These are phyloP conservation scores for Noccaea bulbosa DNA, from an alignment of 345 rosid species.

Conservation along the genomic window DNA sequence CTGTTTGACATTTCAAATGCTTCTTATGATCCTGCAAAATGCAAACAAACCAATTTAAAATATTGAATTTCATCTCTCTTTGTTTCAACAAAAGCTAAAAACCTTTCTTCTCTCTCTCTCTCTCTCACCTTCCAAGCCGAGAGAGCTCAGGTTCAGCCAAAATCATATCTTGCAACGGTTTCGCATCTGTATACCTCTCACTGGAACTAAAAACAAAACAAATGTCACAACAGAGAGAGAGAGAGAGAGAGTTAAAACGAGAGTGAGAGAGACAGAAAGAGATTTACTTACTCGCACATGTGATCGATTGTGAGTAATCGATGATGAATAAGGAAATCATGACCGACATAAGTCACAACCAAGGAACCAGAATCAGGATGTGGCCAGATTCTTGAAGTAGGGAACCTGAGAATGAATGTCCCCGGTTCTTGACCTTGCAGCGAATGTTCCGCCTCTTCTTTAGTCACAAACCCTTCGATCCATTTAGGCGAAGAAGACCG, in stretches of 20 bases:
- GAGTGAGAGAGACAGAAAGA: background rate
- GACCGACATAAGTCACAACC: slow-evolving; percentile 80
- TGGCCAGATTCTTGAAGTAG: slow-evolving; percentile 98
- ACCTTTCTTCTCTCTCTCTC: slow-evolving; percentile 46
- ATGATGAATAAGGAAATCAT: slow-evolving; percentile 67
- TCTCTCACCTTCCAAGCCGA: slow-evolving; percentile 75
- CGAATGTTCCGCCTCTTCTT: slow-evolving; percentile 95
- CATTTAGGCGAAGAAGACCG: slow-evolving; percentile 71
- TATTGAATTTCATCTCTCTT: slow-evolving; percentile 1
- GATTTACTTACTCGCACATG: slow-evolving; percentile 57
- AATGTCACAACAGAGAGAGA: slow-evolving; percentile 17
- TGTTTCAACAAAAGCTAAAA: slow-evolving; percentile 12
- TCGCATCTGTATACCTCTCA: slow-evolving; percentile 52
- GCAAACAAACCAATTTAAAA: slow-evolving; percentile 13
- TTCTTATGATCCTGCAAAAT: slow-evolving; percentile 55
- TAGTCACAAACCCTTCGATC: slow-evolving; percentile 94
- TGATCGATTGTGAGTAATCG: slow-evolving; percentile 63
- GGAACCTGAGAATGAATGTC: slow-evolving; percentile 87
- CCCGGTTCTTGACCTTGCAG: slow-evolving; percentile 92
- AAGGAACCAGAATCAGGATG: slow-evolving; percentile 95
- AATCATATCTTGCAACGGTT: slow-evolving; percentile 70
- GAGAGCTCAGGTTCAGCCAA: slow-evolving; percentile 86
- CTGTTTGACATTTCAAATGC: slow-evolving; percentile 33
- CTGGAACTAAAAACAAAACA: slow-evolving; percentile 39
- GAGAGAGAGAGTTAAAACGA: background rate